Percentiles rank a stretch among this genome's conserved stretches.
phyloP scores from a whole-genome alignment of 768 basidiomycete genomes.

The Imleria badia region DNA sequence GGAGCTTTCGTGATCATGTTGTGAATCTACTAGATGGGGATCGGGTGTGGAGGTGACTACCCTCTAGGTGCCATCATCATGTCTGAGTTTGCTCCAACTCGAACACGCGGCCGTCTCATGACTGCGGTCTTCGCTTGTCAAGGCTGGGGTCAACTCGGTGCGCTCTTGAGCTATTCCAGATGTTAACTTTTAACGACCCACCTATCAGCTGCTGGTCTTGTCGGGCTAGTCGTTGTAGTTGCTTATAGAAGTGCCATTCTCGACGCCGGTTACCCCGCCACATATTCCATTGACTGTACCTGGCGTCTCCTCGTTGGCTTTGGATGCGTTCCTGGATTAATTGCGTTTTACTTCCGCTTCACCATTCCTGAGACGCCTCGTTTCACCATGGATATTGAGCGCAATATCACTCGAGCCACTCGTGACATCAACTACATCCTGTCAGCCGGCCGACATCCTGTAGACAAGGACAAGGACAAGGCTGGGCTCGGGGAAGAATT shows the following conservation, averaged over 20 bases:
- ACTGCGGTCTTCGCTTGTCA: slow-evolving; percentile 81
- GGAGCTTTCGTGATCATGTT: not conserved
- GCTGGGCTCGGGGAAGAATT: slow-evolving; percentile 44
- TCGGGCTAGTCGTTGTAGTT: slow-evolving; percentile 58
- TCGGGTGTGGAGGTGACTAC: slow-evolving; percentile 88
- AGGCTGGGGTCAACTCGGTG: slow-evolving; percentile 87
- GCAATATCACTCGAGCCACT: slow-evolving; percentile 70
- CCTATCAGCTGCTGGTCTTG: slow-evolving; percentile 56
- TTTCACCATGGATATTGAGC: slow-evolving; percentile 86
- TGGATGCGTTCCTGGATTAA: slow-evolving; percentile 73
- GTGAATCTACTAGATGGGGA: slow-evolving; percentile 50
- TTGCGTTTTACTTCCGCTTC: slow-evolving; percentile 86
- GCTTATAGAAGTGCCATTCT: slow-evolving; percentile 64
- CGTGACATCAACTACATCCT: slow-evolving; percentile 70
- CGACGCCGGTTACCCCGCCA: slow-evolving; percentile 35
- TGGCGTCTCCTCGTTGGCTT: slow-evolving; percentile 90
- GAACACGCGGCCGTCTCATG: slow-evolving; percentile 83
- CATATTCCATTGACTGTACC: slow-evolving; percentile 63
- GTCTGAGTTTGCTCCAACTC: slow-evolving; percentile 82
- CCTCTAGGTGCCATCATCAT: slow-evolving; percentile 81
- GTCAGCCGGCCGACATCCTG: slow-evolving; percentile 39
- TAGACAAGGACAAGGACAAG: slow-evolving; percentile 53
- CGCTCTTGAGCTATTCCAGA: slow-evolving; percentile 18
- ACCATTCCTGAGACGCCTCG: slow-evolving; percentile 93
- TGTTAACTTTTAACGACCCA: not conserved